Evolutionary conservation across 164 flowering plant genomes (phyloP), one percentile per base, ranked within the genome.

Genomic region (Umbilicus rupestris): DNA sequence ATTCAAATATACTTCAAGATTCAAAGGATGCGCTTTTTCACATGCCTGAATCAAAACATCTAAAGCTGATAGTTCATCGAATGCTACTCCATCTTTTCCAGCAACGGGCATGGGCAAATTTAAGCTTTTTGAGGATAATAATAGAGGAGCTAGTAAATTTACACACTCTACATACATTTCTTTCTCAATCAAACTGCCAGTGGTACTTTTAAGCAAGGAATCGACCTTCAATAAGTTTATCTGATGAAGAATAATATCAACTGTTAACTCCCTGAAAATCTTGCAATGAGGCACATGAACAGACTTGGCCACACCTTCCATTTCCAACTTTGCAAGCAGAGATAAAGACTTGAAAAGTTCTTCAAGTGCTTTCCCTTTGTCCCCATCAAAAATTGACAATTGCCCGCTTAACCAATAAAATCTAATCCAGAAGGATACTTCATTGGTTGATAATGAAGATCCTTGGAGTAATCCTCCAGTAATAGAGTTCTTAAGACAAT

Each of bases 371-470:
- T 86, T 94, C 73, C 65, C 82, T 70, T 78, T 83, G 68, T 88
- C 83, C n/a, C 87, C 89, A 55, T 85, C 85, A 60, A 66, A 75
- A 63, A 81, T 70, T 30, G 89, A 89, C 50, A 91, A 74, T 42
- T 73, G 81, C 10, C 92, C 99, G 75, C 93, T 85, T 74, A 91
- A 76, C 99, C 96, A 94, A 75, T 76, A 88, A 72, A 82, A 91
- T 0, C 96, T 84, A 66, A 78, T 77, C 99, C 97, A 91, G 70
- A 94, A 87, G 58, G 82, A 72, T 57, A 70, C 67, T 66, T 81
- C 82, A 39, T 74, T 70, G 22, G 65, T 66, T 59, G 80, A 73
- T 39, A 73, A 63, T 65, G 76, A 73, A 60, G 67, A 39, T 2
- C 71, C 74, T 39, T 70, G 26, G 58, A 45, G 26, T 46, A 68